Evolutionary conservation across 2,329 filamentous ascomycete species (phyloP), one percentile per base, ranked within the genome.

Genomic region (Epichloe gansuensis): DNA sequence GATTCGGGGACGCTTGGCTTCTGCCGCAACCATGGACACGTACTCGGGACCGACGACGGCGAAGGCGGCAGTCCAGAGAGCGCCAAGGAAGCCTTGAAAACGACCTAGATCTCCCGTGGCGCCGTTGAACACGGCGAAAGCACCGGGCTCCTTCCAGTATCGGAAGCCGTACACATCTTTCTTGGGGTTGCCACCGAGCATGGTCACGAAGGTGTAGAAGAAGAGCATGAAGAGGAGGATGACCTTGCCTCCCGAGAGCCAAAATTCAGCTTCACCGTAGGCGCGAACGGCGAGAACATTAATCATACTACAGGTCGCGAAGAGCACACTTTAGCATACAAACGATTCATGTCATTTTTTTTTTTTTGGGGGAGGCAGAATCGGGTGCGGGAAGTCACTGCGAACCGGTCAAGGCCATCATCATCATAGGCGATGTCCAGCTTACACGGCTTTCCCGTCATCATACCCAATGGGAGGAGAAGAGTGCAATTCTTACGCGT

Each of bases 191-290:
- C 85, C 87, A 38, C 86, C 87, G 7, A 88, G 72, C 83, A 90
- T 89, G 48, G 81, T 83, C 59, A 91, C 75, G 62, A 91, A 86
- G n/a, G 87, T 90, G 67, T 85, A 90, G 61, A 75, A 69, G 64
- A 88, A 83, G 51, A 88, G 72, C 12, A 82, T 80, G 55, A 83
- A 71, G 59, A 85, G 85, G 46, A 87, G 72, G 23, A 86, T 65
- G 37, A 86, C 74, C 64, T 87, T 86, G 57, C 81, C 81, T 41
- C 68, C 69, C 2, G 78, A 76, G 3, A 82, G 70, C 76, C 77
- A 83, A 60, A 91, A 91, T 62, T 91, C 86, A 11, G 83, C 78
- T 63, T 87, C 83, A 57, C 84, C 83, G 60, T 82, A 86, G 68
- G 71, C 81, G 56, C 79, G 75, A 38, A 86, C 82, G 34, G 80